Evolutionary conservation across 73 alveolate genomes (phyloP).

Genomic region (Blepharisma japonicum): DNA sequence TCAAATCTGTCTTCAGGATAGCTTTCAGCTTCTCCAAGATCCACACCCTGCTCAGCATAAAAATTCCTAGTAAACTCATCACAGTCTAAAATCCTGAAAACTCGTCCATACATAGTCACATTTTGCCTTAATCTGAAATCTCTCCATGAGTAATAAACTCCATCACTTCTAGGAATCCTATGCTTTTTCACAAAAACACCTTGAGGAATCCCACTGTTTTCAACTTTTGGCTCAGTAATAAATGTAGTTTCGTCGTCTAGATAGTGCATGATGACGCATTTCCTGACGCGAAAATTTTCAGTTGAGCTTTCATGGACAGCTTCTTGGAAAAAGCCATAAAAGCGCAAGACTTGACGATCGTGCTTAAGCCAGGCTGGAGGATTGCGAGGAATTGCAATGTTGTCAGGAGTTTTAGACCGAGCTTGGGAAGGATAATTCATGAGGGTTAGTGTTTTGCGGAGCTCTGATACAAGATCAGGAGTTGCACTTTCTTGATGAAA

Average conservation of each 20-base stretch:
- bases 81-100: slow-evolving; percentile 81
- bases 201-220: slow-evolving; percentile 96
- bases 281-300: slow-evolving; percentile 83
- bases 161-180: slow-evolving; percentile 81
- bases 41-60: slow-evolving; percentile 77
- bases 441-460: slow-evolving; percentile 37
- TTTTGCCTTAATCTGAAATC: slow-evolving; percentile 68
- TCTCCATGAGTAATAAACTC: slow-evolving; percentile 62
- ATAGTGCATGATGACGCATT: slow-evolving; percentile 85
- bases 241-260: slow-evolving; percentile 92
- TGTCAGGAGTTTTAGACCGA: slow-evolving; percentile 55
- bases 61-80: slow-evolving; percentile 90
- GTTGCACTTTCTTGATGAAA: slow-evolving; percentile 47
- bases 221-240: slow-evolving; percentile 91
- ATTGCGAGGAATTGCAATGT: slow-evolving; percentile 79
- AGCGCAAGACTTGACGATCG: slow-evolving; percentile 85
- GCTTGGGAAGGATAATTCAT: slow-evolving; percentile 51
- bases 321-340: slow-evolving; percentile 90
- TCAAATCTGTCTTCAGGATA: slow-evolving; percentile 82
- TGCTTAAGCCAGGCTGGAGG: slow-evolving; percentile 87
- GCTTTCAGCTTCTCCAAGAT: slow-evolving; percentile 75
- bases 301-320: slow-evolving; percentile 86
- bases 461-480: slow-evolving; percentile 30
- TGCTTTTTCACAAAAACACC: slow-evolving; percentile 96
- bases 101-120: slow-evolving; percentile 56